Evolutionary conservation across 192 early-diverging fungal species (phyloP).

Genomic region (Umbelopsis sp.): DNA sequence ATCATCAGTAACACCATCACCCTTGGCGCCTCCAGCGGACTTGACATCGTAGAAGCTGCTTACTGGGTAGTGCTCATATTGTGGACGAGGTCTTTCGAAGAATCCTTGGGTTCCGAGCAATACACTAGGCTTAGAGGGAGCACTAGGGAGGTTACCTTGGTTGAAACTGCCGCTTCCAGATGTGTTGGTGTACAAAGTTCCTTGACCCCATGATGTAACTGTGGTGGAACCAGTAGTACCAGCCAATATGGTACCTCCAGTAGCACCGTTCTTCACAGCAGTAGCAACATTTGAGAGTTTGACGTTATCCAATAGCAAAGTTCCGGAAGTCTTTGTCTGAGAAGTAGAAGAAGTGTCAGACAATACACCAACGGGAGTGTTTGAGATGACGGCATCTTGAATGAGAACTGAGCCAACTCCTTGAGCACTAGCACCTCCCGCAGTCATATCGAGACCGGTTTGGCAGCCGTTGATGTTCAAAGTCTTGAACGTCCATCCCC

Average conservation of each 20-base stretch:
- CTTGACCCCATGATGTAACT: slow-evolving; percentile 23
- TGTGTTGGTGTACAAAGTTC: slow-evolving; percentile 22
- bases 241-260: slow-evolving; percentile 28
- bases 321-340: slow-evolving; percentile 4
- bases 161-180: neutral
- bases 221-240: slow-evolving; percentile 7
- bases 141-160: slow-evolving; percentile 26
- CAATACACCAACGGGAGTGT: slow-evolving; percentile 31
- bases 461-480: slow-evolving; percentile 40
- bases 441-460: slow-evolving; percentile 44
- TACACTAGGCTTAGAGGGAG: slow-evolving; percentile 25
- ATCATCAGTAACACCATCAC: slow-evolving; percentile 50
- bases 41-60: slow-evolving; percentile 36
- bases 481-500: slow-evolving; percentile 47
- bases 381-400: slow-evolving; percentile 38
- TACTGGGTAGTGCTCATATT: slow-evolving; percentile 35
- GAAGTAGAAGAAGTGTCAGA: slow-evolving; percentile 16
- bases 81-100: slow-evolving; percentile 39
- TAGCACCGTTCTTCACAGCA: slow-evolving; percentile 21
- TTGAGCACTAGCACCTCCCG: slow-evolving; percentile 14
- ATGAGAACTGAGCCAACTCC: slow-evolving; percentile 40
- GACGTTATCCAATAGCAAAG: slow-evolving; percentile 45
- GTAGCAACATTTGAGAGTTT: slow-evolving; percentile 31
- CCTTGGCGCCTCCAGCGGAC: slow-evolving; percentile 39
- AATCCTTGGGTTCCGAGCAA: slow-evolving; percentile 29